Base-by-base conservation (phyloP, 2,329 filamentous ascomycete species). In the Sclerotinia minor region DNA sequence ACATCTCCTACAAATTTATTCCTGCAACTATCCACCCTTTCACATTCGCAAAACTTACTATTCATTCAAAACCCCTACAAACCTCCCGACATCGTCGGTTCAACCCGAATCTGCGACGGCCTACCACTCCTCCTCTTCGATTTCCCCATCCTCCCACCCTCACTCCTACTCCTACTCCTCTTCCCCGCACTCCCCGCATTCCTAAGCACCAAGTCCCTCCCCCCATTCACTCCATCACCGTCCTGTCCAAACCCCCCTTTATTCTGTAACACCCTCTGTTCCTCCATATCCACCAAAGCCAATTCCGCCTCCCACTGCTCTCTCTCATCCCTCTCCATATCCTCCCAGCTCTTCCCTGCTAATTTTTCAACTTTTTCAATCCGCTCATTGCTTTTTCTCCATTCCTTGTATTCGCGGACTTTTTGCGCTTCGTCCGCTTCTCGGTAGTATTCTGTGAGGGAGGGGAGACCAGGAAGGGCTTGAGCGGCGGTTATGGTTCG, bases 91-190 rank as follows among this genome's bases (percentile, higher is more conserved):
- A 61, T 61, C 8, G 38, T 2, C 45, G 58, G 21, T 15, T 38
- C 58, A 61, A 47, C 35, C 7, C 17, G 19, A 49, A n/a, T 9
- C 21, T 26, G 15, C 15, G 21, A 1, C 4, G 45, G 29, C 19
- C 26, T 61, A 61, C 26, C 24, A 1, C 29, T 29, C 49, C 58
- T 61, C 58, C 8, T 61, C 21, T 61, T 61, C 32, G 29, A 55
- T 24, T 15, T 35, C 13, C 44, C 19, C 2, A 2, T 19, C 17
- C 21, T 61, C 19, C 45, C 44, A 38, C 13, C 13, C 15, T 17
- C 5, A 52, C 38, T 55, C n/a, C 15, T 2, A 15, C 47, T 64
- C 19, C 61, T 21, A 8, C 24, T 55, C 9, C 61, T 53, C 32
- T 64, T 55, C 32, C 35, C 41, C 47, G 13, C 17, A 5, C 8